Base-by-base conservation (phyloP, 169 alveolate species). In the Eimeria necatrix region DNA sequence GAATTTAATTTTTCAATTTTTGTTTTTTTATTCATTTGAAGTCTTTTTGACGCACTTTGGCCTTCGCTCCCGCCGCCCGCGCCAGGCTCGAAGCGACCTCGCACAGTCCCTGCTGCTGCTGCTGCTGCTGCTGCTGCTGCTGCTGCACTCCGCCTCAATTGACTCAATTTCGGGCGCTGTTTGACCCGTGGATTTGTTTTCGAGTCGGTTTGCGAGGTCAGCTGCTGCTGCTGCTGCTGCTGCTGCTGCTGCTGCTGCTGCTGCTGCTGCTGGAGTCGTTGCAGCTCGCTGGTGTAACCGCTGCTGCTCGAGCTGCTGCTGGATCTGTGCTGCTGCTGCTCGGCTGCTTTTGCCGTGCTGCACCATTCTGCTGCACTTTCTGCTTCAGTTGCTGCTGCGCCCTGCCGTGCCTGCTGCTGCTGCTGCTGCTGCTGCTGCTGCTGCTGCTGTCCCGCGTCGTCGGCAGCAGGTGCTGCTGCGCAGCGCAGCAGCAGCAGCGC, bases 91-190 rank as follows among this genome's bases (percentile, higher is more conserved):
- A 32, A 32, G 41, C 16, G 73, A 61, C 22, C 16, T 61, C 41
- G 26, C 22, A 6, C 22, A 20, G 73, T 26, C 22, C 9, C 83
- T 71, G 83, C 52, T 71, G 52, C 52, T 71, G 83, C 49, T 71
- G 83, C 49, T 71, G 24, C 52, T 71, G 81, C 81, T 71, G 81
- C 83, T 71, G 83, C 41, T 71, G 46, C 83, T 71, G 83, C 83
- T 71, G 83, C 83, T 71, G 73, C 41, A 32, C 41, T 32, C 41
- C 41, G 41, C 41, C 41, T 32, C 41, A 2, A 32, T 32, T 32
- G 41, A 32, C 41, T 32, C 41, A 32, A 32, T 32, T 32, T 32
- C 41, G 41, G 41, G 41, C 41, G 41, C 22, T 61, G 4, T 26
- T 61, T n/a, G 41, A 8, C 22, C 1, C 73, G 4, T 6, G 7